Percentiles rank a stretch among this genome's conserved stretches.
These are phyloP conservation scores for Pilobolus umbonatus DNA, from an alignment of 192 early-diverging fungal species.

Conservation along the genomic window DNA sequence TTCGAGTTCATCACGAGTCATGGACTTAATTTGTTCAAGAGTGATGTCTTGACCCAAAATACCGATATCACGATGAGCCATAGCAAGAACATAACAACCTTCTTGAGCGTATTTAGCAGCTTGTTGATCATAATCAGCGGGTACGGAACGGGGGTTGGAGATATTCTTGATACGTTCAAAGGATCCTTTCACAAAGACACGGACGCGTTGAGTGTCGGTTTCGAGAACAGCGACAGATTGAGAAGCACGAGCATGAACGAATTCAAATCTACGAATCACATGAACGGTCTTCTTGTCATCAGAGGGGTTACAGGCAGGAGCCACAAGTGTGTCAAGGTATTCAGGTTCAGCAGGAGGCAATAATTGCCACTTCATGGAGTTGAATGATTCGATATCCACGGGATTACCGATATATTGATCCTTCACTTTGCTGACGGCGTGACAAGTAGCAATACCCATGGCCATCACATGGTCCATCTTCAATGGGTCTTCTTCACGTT, in stretches of 20 bases:
- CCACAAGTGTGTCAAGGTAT: constrained; percentile 47
- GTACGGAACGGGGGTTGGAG: constrained; percentile 40
- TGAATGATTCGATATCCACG: constrained; percentile 79
- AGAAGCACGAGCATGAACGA: constrained; percentile 72
- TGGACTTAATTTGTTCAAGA: constrained; percentile 29
- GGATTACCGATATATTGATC: constrained; percentile 63
- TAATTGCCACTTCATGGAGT: constrained; percentile 50
- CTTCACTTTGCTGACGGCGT: constrained; percentile 54
- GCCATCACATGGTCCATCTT: constrained; percentile 28
- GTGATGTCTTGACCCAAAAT: constrained; percentile 37
- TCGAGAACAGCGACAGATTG: constrained; percentile 70
- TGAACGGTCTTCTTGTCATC: constrained; percentile 36
- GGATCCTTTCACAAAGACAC: constrained; percentile 75
- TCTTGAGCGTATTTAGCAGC: constrained; percentile 60
- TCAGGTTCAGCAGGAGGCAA: constrained; percentile 18
- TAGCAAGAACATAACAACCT: constrained; percentile 77
- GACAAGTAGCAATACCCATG: constrained; percentile 56
- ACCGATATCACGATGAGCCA: constrained; percentile 61
- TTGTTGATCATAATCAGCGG: constrained; percentile 50
- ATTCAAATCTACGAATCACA: constrained; percentile 69
- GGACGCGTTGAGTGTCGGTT: constrained; percentile 41
- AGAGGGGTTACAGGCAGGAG: constrained; percentile 32
- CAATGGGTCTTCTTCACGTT: constrained; percentile 22
- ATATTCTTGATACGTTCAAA: constrained; percentile 67
- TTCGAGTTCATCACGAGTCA: constrained; percentile 65